Evolutionary conservation across 495 filamentous ascomycete genomes (phyloP).

Genomic region (Halenospora varia): DNA sequence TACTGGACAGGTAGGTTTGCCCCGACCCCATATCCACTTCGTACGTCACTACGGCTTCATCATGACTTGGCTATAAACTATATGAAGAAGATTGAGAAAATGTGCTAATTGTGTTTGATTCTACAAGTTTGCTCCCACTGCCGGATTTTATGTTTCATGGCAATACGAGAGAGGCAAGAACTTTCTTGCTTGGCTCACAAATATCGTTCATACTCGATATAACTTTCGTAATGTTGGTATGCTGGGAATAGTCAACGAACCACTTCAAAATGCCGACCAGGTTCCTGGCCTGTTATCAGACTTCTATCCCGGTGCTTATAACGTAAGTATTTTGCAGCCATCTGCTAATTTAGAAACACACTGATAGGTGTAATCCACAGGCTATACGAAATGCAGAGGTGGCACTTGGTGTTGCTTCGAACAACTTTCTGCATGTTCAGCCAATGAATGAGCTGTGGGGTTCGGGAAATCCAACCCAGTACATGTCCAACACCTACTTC

Average conservation of each 20-base stretch:
- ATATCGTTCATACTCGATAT: slow-evolving; percentile 45
- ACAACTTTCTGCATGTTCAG: slow-evolving; percentile 47
- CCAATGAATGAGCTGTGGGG: slow-evolving; percentile 41
- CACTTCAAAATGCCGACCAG: slow-evolving; percentile 31
- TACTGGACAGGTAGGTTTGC: slow-evolving; percentile 46
- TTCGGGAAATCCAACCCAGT: slow-evolving; percentile 25
- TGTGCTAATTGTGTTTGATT: too few species aligned
- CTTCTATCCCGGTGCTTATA: slow-evolving; percentile 47
- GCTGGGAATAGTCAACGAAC: slow-evolving; percentile 59
- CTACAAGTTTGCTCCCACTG: slow-evolving; percentile 29
- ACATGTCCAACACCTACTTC: slow-evolving; percentile 26
- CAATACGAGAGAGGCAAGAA: slow-evolving; percentile 54
- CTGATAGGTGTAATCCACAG: slow-evolving; percentile 1
- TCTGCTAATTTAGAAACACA: neutral
- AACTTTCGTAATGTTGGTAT: slow-evolving; percentile 55
- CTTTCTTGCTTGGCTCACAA: slow-evolving; percentile 57
- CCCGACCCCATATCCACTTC: too few species aligned
- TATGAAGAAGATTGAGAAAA: too few species aligned
- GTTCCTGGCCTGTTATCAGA: slow-evolving; percentile 30
- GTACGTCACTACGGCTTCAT: too few species aligned
- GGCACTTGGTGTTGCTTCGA: slow-evolving; percentile 31
- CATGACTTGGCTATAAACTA: too few species aligned
- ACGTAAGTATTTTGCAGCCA: slow-evolving; percentile 7
- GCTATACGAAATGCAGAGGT: slow-evolving; percentile 47
- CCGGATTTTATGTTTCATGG: slow-evolving; percentile 52